Evolutionary conservation across 2,329 filamentous ascomycete species (phyloP).

Genomic region (Exophiala sp.): DNA sequence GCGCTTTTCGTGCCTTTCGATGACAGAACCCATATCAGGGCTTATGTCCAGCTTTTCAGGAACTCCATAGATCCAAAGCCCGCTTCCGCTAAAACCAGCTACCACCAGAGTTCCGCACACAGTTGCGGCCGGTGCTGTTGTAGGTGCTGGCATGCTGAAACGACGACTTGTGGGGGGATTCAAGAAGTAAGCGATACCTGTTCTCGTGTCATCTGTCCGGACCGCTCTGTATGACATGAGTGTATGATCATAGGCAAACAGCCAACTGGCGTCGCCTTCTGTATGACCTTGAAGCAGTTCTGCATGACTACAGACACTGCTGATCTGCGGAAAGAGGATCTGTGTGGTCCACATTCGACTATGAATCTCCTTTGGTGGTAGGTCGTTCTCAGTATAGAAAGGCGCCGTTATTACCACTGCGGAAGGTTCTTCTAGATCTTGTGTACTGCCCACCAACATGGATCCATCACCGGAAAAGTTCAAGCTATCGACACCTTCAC

Average conservation of each 20-base stretch:
- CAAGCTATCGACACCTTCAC: slow-evolving; percentile 69
- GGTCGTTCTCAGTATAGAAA: slow-evolving; percentile 62
- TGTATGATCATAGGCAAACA: slow-evolving; percentile 72
- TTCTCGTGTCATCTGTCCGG: slow-evolving; percentile 68
- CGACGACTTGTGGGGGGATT: slow-evolving; percentile 53
- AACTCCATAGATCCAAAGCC: slow-evolving; percentile 76
- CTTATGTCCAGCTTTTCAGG: slow-evolving; percentile 66
- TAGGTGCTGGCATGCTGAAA: slow-evolving; percentile 62
- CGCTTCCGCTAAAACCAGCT: slow-evolving; percentile 67
- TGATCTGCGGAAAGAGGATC: slow-evolving; percentile 79
- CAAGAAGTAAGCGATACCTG: slow-evolving; percentile 75
- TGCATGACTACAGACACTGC: slow-evolving; percentile 72
- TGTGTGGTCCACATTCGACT: slow-evolving; percentile 81
- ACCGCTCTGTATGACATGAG: slow-evolving; percentile 77
- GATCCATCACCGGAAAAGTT: slow-evolving; percentile 75
- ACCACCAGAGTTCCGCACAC: slow-evolving; percentile 68
- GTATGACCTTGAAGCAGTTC: slow-evolving; percentile 56
- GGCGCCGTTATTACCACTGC: slow-evolving; percentile 76
- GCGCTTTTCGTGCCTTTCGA: slow-evolving; percentile 27
- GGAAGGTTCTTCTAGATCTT: slow-evolving; percentile 60
- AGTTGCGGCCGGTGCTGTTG: slow-evolving; percentile 66
- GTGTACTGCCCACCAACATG: slow-evolving; percentile 72
- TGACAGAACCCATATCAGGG: slow-evolving; percentile 30
- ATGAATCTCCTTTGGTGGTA: slow-evolving; percentile 55
- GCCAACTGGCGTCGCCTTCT: slow-evolving; percentile 66